Evolutionary conservation across 202 grass and related monocot species (phyloP).

Genomic region (Panicum virgatum): DNA sequence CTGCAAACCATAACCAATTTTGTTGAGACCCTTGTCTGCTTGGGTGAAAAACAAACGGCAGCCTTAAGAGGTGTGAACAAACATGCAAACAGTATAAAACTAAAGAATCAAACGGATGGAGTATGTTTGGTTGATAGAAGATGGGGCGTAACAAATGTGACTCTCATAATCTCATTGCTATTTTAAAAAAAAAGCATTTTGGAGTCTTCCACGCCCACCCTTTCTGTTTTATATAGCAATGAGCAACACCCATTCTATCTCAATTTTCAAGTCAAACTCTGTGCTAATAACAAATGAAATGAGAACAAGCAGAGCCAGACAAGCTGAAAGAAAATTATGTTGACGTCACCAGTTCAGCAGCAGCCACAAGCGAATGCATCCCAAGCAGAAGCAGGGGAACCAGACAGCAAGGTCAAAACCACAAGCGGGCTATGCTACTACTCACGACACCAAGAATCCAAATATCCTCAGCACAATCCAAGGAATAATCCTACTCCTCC

Average conservation of each 20-base stretch:
- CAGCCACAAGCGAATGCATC: slow-evolving; percentile 32
- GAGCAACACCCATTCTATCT: slow-evolving; percentile 11
- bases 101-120: background rate
- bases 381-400: slow-evolving; percentile 19
- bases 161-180: background rate
- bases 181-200: too few species aligned
- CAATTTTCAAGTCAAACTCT: slow-evolving; percentile 18
- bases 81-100: background rate
- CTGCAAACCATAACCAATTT: slow-evolving; percentile 44
- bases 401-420: slow-evolving; percentile 20
- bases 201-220: background rate
- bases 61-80: background rate
- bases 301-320: slow-evolving; percentile 23
- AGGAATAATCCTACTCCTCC: slow-evolving; percentile 25
- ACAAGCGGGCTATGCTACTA: background rate
- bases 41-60: slow-evolving; percentile 27
- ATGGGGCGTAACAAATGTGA: background rate
- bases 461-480: slow-evolving; percentile 37
- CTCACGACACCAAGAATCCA: background rate
- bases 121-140: background rate
- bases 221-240: background rate
- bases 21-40: slow-evolving; percentile 27
- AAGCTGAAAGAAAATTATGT: slow-evolving; percentile 39
- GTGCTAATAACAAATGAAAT: slow-evolving; percentile 21
- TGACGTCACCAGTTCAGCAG: slow-evolving; percentile 30